These are phyloP conservation scores for Penicillium subrubescens DNA, from an alignment of 495 filamentous ascomycete species.

Conservation along the genomic window DNA sequence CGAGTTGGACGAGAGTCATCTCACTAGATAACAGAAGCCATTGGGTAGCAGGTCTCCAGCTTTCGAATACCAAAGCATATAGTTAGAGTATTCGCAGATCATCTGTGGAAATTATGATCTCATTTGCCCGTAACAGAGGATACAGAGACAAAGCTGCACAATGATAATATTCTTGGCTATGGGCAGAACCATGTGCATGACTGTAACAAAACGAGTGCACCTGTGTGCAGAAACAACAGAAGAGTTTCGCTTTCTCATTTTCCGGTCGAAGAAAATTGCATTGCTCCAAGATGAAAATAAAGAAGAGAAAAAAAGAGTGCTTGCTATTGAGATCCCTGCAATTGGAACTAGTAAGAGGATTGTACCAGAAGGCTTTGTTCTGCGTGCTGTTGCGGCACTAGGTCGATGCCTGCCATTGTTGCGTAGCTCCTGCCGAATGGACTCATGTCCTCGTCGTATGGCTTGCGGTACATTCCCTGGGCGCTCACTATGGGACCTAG, in stretches of 20 bases:
- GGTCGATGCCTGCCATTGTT: conserved; percentile 74
- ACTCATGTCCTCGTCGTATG: conserved; percentile 65
- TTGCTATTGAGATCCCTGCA: conserved; percentile 49
- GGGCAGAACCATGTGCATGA: conserved; percentile 52
- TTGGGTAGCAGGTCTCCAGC: too few species aligned
- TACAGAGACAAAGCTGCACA: conserved; percentile 43
- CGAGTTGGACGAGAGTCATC: too few species aligned
- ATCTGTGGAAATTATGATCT: too few species aligned
- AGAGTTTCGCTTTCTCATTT: conserved; percentile 26
- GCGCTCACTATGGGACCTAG: conserved; percentile 66
- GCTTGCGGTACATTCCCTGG: conserved; percentile 47
- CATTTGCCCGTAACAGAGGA: too few species aligned
- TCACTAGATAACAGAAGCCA: too few species aligned
- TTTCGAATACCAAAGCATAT: too few species aligned
- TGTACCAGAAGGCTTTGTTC: conserved; percentile 45
- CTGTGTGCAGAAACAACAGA: too few species aligned
- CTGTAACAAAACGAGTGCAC: too few species aligned
- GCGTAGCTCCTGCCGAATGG: conserved; percentile 78
- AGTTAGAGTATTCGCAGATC: too few species aligned
- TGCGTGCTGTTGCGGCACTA: conserved; percentile 48
- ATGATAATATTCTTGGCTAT: conserved; percentile 49
- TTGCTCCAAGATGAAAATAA: not conserved
- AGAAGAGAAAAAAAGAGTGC: not conserved
- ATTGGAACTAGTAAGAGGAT: conserved; percentile 56
- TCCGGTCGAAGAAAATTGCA: not conserved